These are phyloP conservation scores for Colletotrichum tropicale DNA, from an alignment of 2,329 filamentous ascomycete genomes.

Conservation along the genomic window DNA sequence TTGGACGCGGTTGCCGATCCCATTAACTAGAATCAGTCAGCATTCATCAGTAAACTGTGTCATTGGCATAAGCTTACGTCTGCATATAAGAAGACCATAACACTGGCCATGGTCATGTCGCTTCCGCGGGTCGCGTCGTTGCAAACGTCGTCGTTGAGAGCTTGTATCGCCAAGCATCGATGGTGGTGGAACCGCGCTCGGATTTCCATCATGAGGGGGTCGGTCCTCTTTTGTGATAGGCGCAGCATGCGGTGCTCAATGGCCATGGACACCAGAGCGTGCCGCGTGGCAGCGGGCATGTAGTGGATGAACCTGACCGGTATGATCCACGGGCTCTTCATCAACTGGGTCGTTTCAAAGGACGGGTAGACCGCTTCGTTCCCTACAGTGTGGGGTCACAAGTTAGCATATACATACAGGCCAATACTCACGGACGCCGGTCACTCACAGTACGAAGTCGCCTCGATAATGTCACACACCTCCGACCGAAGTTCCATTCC, in stretches of 20 bases:
- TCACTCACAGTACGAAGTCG: slow-evolving; percentile 16
- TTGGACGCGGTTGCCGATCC: slow-evolving; percentile 33
- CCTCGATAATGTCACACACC: slow-evolving; percentile 10
- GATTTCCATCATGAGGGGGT: slow-evolving; percentile 22
- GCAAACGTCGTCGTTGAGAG: slow-evolving; percentile 30
- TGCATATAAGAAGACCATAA: slow-evolving; percentile 7
- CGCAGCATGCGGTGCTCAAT: slow-evolving; percentile 37
- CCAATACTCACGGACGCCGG: background rate
- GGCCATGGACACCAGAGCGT: slow-evolving; percentile 31
- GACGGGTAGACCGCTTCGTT: slow-evolving; percentile 3
- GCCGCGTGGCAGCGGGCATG: background rate
- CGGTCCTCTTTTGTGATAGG: background rate
- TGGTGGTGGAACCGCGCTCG: slow-evolving; percentile 30
- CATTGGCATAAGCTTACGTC: background rate
- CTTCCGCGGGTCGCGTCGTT: slow-evolving; percentile 18
- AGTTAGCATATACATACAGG: background rate
- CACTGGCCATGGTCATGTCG: background rate
- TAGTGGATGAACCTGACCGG: background rate
- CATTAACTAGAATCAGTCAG: background rate
- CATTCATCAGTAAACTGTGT: rapidly evolving
- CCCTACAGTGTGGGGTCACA: background rate
- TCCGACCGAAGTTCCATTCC: background rate
- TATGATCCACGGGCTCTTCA: slow-evolving; percentile 2
- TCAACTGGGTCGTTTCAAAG: background rate
- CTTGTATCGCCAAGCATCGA: slow-evolving; percentile 32